Conservation (phyloP, 805 yeast genomes). For the Saturnispora halmiae region DNA sequence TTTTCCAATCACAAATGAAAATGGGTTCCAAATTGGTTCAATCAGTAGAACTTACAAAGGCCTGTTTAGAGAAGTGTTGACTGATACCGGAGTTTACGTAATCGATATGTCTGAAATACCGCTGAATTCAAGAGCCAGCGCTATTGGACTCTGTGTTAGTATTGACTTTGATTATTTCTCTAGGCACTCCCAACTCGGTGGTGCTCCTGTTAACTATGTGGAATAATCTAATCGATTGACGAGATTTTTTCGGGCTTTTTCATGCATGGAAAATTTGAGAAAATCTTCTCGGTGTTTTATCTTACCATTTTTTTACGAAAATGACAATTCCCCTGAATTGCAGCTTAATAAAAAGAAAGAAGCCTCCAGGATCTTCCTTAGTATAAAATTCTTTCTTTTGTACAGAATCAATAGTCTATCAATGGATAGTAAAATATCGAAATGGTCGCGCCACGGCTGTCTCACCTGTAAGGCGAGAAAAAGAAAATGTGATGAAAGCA, state of each 20-base stretch:
- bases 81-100: constrained; percentile 91
- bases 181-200: constrained; percentile 67
- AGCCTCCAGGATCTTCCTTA: no score
- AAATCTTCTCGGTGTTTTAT: no score
- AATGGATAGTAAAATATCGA: constrained; percentile 7
- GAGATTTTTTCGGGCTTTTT: neutral
- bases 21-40: constrained; percentile 53
- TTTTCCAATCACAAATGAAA: constrained; percentile 62
- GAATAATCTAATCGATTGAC: constrained; percentile 5
- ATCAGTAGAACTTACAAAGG: constrained; percentile 96
- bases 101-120: constrained; percentile 31
- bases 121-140: no score
- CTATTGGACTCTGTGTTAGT: constrained; percentile 78
- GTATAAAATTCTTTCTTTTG: no score
- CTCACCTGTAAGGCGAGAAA: constrained; percentile 44
- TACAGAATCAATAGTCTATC: neutral
- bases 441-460: constrained; percentile 39
- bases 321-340: no score
- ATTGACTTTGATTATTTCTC: constrained; percentile 95
- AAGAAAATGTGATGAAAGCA: constrained; percentile 47
- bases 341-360: no score
- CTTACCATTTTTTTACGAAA: neutral
- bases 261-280: neutral
- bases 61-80: constrained; percentile 80
- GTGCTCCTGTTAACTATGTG: constrained; percentile 33